Evolutionary conservation across 768 basidiomycete species (phyloP), one percentile per base, ranked within the genome.

Genomic region (Panus rudis): DNA sequence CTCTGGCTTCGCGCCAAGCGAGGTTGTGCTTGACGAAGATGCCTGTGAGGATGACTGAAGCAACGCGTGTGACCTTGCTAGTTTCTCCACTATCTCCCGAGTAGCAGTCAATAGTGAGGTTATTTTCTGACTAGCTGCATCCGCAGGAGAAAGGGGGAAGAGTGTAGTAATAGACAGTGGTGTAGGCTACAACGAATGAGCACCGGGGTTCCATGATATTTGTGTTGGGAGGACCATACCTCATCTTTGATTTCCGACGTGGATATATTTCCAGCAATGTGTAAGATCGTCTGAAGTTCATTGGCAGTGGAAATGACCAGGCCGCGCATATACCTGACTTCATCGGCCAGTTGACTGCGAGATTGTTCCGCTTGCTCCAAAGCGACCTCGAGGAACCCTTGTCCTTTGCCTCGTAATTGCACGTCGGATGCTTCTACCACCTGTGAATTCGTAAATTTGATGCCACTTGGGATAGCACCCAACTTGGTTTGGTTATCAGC

Each of bases 321-420:
- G 23, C 70, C 73, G 42, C 76, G 76, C 26, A 91, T 67, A 26
- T 68, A 65, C 24, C 71, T 55, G 41, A 83, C 88, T 57, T 92
- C 86, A 27, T 80, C 76, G 23, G 66, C 59, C 16, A 91, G 71
- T 33, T 73, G 73, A 19, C 64, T 64, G 28, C 84, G 68, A 1
- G 84, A 76, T 39, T 70, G 68, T 57, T 91, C 87, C 0, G 86
- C 80, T 51, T 90, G 76, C 37, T 82, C 79, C 25, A 91, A 66
- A 5, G 85, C 80, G 23, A 73, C 62, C 48, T 91, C 87, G 23
- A 81, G 54, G 52, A 75, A 73, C 10, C 70, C 71, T 39, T 71
- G 69, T 1, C 77, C 75, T 55, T 68, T 77, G 14, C 72, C 73
- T 10, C 72, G 35, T 69, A 51, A 83, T 83, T 1, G 75, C 68